Evolutionary conservation across 306 rosid species (phyloP), one percentile per base, ranked within the genome.

Genomic region (Fragaria vesca): DNA sequence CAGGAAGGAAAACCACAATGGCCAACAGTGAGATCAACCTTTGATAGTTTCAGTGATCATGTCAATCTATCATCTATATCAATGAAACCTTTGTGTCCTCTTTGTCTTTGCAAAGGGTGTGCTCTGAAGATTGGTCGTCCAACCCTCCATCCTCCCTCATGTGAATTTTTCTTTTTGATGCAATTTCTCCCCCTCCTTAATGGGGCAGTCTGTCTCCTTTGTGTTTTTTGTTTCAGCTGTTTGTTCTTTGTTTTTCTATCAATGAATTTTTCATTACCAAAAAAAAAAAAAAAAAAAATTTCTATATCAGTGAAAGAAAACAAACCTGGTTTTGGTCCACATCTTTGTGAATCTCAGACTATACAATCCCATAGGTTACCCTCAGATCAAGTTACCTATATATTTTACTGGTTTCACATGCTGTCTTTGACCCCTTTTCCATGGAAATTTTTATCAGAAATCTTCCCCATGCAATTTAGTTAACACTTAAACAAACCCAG

Each of bases 1-100:
- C 75, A 24, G 32, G 51, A 36, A 73, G 36, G 26, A 38, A 38
- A 55, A n/a, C 67, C 21, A 40, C 38, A 72, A 72, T 21, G 66
- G 43, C 76, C 76, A 72, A 54, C 66, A 73, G 24, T 55, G 66
- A 21, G 15, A 54, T 72, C 54, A 74, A 74, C 55, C 20, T 58
- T 10, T 40, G 43, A 74, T 58, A 24, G 24, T 58, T 58, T 57
- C 40, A 40, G 38, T 13, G 42, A 36, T 57, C 77, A 24, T 74
- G 24, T 73, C 52, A 52, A 54, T 6, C 10, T 54, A 15, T 52
- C 20, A 30, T 32, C 11, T 71, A 32, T 10, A 18, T 71, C 21
- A 71, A 50, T 50, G 28, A 71, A 50, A 9, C 26, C 26, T 24
- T 24, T 24, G 26, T 24, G 26, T 24, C 26, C 26, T 24, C 26